Percentiles rank a stretch among this genome's conserved stretches.
Evolutionary conservation across 345 rosid genomes (phyloP).

Genomic region (Eucalyptus victrix): DNA sequence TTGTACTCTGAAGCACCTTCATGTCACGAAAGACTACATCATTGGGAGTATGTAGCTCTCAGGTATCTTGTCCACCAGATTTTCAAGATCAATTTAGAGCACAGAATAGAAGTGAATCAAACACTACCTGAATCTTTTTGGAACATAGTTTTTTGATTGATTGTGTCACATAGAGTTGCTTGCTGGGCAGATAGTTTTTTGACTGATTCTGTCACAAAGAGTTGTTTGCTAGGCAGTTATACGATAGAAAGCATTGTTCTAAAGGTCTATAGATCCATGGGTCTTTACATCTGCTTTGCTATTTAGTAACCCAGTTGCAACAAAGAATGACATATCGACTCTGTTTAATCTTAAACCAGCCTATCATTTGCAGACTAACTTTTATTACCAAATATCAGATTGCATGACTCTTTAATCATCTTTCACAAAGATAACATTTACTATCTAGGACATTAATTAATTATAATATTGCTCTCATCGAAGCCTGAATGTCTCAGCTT

Average conservation of each 20-base stretch:
- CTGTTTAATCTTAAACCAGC: not conserved
- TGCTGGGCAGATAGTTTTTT: not conserved
- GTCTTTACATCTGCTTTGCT: not conserved
- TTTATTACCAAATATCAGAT: not conserved
- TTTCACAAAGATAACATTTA: not conserved
- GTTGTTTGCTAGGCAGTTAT: not conserved
- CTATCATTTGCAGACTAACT: not conserved
- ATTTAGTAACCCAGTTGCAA: not conserved
- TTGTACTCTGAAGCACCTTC: not conserved
- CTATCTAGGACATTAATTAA: not conserved
- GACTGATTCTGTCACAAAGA: not conserved
- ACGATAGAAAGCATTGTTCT: not conserved
- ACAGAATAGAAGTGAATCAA: not conserved
- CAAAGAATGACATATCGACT: not conserved
- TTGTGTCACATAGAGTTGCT: not conserved
- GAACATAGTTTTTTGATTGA: not conserved
- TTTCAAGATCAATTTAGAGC: not conserved
- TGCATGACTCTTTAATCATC: not conserved
- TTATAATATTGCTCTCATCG: not conserved
- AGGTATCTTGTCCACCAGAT: not conserved
- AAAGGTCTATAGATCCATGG: not conserved
- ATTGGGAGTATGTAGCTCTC: not conserved
- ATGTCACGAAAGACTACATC: not conserved
- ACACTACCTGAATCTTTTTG: not conserved
- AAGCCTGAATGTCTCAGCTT: not conserved